phyloP scores from a whole-genome alignment of 192 early-diverging fungal species.

The Backusella mclennaniae region DNA sequence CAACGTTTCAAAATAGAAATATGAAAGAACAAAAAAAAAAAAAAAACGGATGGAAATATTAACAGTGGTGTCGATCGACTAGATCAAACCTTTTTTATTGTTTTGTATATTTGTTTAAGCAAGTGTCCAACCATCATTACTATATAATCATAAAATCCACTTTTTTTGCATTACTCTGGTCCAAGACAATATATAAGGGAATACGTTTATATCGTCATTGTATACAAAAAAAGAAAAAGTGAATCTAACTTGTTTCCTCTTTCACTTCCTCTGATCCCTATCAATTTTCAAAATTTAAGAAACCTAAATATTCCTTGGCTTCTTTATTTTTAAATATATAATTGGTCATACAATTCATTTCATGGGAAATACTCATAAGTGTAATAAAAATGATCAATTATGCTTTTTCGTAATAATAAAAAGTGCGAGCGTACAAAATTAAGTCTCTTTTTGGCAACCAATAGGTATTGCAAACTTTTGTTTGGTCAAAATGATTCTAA shows the following conservation, averaged over 20 bases:
- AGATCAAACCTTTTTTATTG: neutral
- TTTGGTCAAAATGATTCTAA: neutral
- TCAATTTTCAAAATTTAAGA: neutral
- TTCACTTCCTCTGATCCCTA: neutral
- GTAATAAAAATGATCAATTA: neutral
- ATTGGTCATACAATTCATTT: neutral
- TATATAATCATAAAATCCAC: slow-evolving; percentile 2
- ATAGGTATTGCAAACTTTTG: neutral
- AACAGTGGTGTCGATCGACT: neutral
- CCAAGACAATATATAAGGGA: neutral
- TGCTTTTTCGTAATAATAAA: neutral
- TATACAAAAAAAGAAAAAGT: neutral
- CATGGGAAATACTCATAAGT: neutral
- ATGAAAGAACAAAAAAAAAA: neutral
- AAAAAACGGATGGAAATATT: neutral
- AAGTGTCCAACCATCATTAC: neutral
- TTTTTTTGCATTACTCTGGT: neutral
- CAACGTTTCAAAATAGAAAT: neutral
- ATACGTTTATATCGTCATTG: neutral
- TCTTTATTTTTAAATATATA: neutral
- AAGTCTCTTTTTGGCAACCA: neutral
- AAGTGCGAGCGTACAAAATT: neutral
- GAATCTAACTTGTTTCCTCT: neutral
- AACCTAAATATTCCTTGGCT: neutral
- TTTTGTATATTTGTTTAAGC: neutral